Base-by-base conservation (phyloP, 306 rosid species). In the Vicia faba region DNA sequence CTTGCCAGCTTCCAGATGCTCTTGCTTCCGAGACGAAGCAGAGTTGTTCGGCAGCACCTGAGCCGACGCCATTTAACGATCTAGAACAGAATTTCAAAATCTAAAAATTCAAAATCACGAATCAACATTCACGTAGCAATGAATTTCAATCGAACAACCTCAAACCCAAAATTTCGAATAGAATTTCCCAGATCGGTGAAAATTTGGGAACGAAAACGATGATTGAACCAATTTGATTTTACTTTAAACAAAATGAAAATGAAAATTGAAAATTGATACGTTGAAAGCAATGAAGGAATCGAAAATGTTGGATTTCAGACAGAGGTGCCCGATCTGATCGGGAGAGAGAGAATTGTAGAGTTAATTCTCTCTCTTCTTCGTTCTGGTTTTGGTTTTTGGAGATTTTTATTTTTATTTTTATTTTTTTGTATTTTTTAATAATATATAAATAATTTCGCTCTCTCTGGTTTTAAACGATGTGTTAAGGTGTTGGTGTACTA, bases 1-100 rank as follows among this genome's bases (percentile, higher is more conserved):
- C 80, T 86, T 95, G 64, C 99, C 99, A 74, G 97, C 99, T 82
- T 86, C 87, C 73, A 95, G 91, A 85, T 82, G 95, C 79, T 90
- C 95, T 64, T 85, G 85, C 71, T 93, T 93, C 78, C 82, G 77
- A 58, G 88, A 76, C 8, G 95, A 83, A 28, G 88, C 73, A 77
- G 80, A 82, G 41, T 91, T 75, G 66, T 75, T 84, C 18, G 92
- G 82, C 75, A 89, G 80, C 71, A 88, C 98, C 90, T 89, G 97
- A 75, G 97, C 96, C 70, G 98, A 88, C 74, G 97, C 99, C 96
- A 90, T 89, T 67, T 10, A 28, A 70, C 60, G 77, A 70, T 58
- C 66, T 39, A 18, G 36, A 35, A 25, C 5, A 43, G 3, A 50
- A 19, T 51, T 50, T 51, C 3, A 5, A 71, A 65, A 38, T 35